Evolutionary conservation across 345 rosid genomes (phyloP), one percentile per base, ranked within the genome.

Genomic region (Pistacia vera): DNA sequence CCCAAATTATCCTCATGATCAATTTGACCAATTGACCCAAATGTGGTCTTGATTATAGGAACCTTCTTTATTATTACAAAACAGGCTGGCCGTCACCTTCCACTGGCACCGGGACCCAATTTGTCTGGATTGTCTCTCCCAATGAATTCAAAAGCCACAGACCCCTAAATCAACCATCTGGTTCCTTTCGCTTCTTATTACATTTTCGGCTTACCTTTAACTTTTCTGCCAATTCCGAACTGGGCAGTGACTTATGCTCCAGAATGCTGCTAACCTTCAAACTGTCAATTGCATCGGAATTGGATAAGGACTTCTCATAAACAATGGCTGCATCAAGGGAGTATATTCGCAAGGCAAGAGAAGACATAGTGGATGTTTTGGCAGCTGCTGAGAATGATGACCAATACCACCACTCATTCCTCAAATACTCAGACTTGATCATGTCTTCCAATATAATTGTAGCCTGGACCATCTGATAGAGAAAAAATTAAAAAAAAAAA

Each of bases 401-500:
- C 99, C 98, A 93, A 79, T 93, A 92, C 99, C 99, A 96, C 99
- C 99, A 93, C 30, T 89, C 97, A 81, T 89, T 96, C 85, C 87
- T 89, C 81, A 96, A 77, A 78, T 80, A 90, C 77, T 89, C 92
- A 4, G 92, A 83, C 85, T 86, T 92, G 20, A 96, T 91, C 95
- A 91, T 91, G 83, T 94, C 97, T 86, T 93, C 99, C 76, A 96
- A 81, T 78, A 90, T 79, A 71, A 92, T 72, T 68, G 93, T 86
- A 72, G 98, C 97, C 82, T 91, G 99, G 78, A 96, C 88, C 92
- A 96, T 90, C 99, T 96, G 89, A 79, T 81, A 79, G 49, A 60
- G 55, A 44, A 75, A 49, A 57, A 18, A 63, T 10, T 30, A 30
- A 5, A 22, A 66, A 11, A 56, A 66, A 49, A 28, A 3, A 22